Conservation (phyloP, 352 stramenopile genomes). For the Phytophthora fragariae region DNA sequence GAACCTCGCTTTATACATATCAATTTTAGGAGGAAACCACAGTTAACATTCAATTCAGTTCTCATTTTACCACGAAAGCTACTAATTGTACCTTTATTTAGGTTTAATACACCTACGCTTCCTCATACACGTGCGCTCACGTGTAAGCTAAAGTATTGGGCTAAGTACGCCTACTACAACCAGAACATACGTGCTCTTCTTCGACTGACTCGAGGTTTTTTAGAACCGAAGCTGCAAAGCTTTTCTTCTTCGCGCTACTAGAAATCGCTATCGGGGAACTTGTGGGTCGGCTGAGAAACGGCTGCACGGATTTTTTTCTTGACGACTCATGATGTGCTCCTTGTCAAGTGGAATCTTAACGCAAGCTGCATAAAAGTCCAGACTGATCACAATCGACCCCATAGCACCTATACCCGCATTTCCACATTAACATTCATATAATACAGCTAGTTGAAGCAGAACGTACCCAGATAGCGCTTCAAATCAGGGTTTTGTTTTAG, state of each 20-base stretch:
- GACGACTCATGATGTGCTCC: conserved; percentile 12
- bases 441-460: not conserved
- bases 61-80: no score
- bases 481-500: conserved; percentile 6
- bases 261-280: not conserved
- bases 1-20: no score
- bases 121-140: no score
- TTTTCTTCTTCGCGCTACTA: not conserved
- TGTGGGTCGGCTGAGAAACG: not conserved
- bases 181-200: conserved; percentile 7
- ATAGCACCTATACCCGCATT: conserved; percentile 1
- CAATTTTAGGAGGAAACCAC: no score
- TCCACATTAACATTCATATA: not conserved
- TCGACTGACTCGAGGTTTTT: conserved; percentile 5
- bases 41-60: no score
- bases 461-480: conserved; percentile 13
- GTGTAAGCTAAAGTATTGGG: no score
- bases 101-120: no score
- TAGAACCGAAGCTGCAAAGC: not conserved
- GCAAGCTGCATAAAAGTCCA: conserved; percentile 10
- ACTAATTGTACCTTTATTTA: no score
- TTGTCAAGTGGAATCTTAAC: conserved; percentile 10
- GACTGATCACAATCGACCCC: not conserved
- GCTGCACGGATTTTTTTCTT: conserved; percentile 7
- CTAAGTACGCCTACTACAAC: no score